These are phyloP conservation scores for Avicennia marina DNA, from an alignment of 257 asterid species.

Conservation along the genomic window DNA sequence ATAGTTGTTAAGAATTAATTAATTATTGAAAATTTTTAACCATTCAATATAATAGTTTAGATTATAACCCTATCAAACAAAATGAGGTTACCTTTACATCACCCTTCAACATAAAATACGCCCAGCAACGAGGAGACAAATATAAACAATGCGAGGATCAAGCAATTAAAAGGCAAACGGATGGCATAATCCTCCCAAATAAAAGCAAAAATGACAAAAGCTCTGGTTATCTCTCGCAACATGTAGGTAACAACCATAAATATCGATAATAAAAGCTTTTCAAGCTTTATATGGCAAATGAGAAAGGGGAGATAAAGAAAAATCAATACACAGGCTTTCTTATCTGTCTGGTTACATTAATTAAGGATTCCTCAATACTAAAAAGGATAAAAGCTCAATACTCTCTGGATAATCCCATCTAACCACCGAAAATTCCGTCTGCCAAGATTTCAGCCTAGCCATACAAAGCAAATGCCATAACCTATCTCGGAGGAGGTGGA, in stretches of 20 bases:
- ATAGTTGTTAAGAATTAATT: no score
- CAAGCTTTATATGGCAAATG: background rate
- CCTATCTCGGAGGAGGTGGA: slow-evolving; percentile 40
- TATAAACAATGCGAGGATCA: no score
- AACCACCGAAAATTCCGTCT: background rate
- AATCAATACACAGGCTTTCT: background rate
- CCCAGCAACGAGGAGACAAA: no score
- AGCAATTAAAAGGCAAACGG: no score
- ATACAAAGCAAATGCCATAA: background rate
- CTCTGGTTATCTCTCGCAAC: no score
- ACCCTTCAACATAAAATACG: no score
- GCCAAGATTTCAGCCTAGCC: slow-evolving; percentile 3
- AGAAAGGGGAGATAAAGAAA: background rate
- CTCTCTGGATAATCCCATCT: slow-evolving; percentile 16
- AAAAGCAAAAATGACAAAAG: no score
- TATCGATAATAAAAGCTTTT: background rate
- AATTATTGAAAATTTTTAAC: no score
- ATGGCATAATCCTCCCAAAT: no score
- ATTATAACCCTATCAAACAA: no score
- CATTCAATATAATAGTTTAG: no score
- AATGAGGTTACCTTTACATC: no score
- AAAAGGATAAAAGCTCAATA: background rate
- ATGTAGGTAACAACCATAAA: background rate
- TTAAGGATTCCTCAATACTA: slow-evolving; percentile 6
- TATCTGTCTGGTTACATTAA: background rate